Evolutionary conservation across 805 yeast species (phyloP), one percentile per base, ranked within the genome.

Genomic region (Cyberlindnera xishuangbannaensis): DNA sequence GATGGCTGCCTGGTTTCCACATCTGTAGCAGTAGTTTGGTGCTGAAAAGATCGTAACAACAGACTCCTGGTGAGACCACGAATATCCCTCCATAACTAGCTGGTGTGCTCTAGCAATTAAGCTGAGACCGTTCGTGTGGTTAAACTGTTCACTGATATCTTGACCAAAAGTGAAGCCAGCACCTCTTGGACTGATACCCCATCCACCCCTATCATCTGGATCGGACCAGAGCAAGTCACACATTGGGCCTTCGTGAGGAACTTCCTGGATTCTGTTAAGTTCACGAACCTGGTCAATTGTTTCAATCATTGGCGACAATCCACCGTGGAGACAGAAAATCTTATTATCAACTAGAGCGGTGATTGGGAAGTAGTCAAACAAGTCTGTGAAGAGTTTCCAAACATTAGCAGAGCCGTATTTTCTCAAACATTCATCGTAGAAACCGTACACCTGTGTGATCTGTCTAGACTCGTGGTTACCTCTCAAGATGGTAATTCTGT

Each of bases 131-230:
- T 88, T 88, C 14, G 87, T 80, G 62, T 87, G 95, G 57, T 88
- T 88, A 63, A 88, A 88, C 55, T 86, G 95, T 57, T 84, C 95
- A 47, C 88, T 76, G 51, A 87, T 85, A 67, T 88, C 95, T 64
- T 82, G 94, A 50, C 97, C 97, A 74, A 88, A 88, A 53, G 95
- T 85, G 79, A 83, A 88, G 60, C 97, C 97, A 42, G 97, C 97
- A 69, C 96, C 96, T 75, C 97, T 78, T 61, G 96, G 95, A 55
- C 92, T 81, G 47, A 88, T 84, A 43, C 95, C 95, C 97, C 97
- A 88, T 51, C 95, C 96, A 49, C 95, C 95, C 56, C 96, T 72
- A 61, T 88, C 96, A 59, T 88, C 97, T 18, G 97, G 97, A 61
- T 88, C 97, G 4, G 95, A 84, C 97, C 97, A 88, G 47, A 88